Evolutionary conservation across 495 filamentous ascomycete species (phyloP), one percentile per base, ranked within the genome.

Genomic region (Hypoxylon fuscum): DNA sequence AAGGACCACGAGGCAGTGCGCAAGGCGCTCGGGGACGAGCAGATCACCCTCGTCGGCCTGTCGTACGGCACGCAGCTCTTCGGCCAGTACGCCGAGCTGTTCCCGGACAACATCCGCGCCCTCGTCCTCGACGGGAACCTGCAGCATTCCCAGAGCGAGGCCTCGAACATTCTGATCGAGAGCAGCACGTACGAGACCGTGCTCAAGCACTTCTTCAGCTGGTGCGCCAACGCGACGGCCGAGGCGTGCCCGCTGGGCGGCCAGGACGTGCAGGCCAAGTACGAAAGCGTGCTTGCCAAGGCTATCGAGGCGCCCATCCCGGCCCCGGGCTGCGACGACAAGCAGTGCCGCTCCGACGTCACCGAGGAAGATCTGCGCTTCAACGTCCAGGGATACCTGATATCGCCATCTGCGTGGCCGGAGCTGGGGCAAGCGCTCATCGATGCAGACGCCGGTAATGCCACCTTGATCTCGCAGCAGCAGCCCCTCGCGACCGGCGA

Each of bases 21-120:
- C 47, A 29, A 70, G 21, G 77, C 73, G 1, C 68, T 79, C 1
- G 62, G 67, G 34, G 74, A 48, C 31, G 66, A 72, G 55, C 69
- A 71, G 48, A 53, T 62, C 20, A 69, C 59, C 22, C 69, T 66
- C 12, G 21, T 73, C 4, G 84, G 84, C 4, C 72, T 83, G 2
- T 85, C 82, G 0, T 87, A 87, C 68, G 84, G 83, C 2, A 84
- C 82, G 4, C 57, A 83, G 17, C 68, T 86, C 1, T 84, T 84
- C 8, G 60, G 75, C 68, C 84, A 58, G 47, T 73, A 70, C 40
- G 72, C 72, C n/a, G 69, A 70, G 49, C 56, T 73, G 17, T 73
- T 55, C 59, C 72, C 72, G 11, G 55, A 72, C 22, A 61, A 55
- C 51, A 53, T 75, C 50, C 43, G 71, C 12, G 50, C 67, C 2